A percentile compares a stretch with the other conserved stretches of the same genome.
Evolutionary conservation across 2,329 filamentous ascomycete species (phyloP).

Genomic region (Aspergillus viridinutans): DNA sequence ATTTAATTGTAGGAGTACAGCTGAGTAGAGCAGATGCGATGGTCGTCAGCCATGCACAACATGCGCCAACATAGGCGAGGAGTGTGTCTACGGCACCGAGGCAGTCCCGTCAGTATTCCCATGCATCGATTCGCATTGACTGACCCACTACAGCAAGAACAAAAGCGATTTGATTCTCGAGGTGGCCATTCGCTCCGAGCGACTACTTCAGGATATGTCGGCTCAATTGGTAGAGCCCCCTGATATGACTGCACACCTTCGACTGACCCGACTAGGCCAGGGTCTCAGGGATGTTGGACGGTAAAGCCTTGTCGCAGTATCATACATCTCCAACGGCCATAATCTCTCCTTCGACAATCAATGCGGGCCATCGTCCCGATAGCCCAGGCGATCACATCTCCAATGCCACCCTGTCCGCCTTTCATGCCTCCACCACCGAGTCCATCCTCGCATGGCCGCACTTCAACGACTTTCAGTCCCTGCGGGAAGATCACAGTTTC

Average conservation of each 20-base stretch:
- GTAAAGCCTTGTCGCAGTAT: constrained; percentile 4
- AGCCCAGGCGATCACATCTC: constrained; percentile 27
- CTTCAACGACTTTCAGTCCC: constrained; percentile 43
- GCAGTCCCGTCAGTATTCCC: constrained; percentile 20
- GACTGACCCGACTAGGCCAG: constrained; percentile 1
- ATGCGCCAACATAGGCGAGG: constrained; percentile 16
- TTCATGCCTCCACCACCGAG: constrained; percentile 51
- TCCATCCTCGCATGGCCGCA: constrained; percentile 51
- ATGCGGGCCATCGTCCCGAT: constrained; percentile 17
- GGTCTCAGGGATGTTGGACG: not conserved
- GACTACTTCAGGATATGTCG: constrained; percentile 44
- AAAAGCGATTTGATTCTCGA: constrained; percentile 53
- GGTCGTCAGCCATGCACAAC: constrained; percentile 44
- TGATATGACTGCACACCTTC: constrained; percentile 2
- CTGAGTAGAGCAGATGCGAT: constrained; percentile 41
- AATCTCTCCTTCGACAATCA: constrained; percentile 11
- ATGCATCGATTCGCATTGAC: not conserved
- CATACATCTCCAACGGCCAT: constrained; percentile 11
- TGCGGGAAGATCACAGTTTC: constrained; percentile 40
- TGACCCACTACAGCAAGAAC: constrained; percentile 35
- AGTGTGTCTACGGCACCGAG: constrained; percentile 28
- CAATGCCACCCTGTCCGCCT: constrained; percentile 48
- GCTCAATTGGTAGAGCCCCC: constrained; percentile 31
- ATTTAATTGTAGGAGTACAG: constrained; percentile 5
- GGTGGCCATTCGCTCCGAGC: constrained; percentile 48